These are phyloP conservation scores for Bacidia rubella DNA, from an alignment of 495 filamentous ascomycete species.

Conservation along the genomic window DNA sequence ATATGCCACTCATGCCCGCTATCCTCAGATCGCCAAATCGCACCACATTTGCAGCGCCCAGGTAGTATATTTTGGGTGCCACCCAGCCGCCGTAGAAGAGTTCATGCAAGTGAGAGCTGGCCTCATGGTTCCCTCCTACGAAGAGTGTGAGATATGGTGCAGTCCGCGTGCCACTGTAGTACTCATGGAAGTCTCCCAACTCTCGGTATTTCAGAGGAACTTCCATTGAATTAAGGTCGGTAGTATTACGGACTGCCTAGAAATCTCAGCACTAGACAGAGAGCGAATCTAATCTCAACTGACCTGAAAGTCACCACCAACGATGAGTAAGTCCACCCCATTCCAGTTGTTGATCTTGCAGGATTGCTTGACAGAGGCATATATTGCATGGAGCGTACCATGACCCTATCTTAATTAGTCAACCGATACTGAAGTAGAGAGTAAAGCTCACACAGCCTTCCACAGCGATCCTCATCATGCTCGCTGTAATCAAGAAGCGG, in stretches of 20 bases:
- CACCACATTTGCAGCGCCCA: slow-evolving; percentile 81
- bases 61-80: slow-evolving; percentile 90
- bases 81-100: slow-evolving; percentile 96
- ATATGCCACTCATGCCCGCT: slow-evolving; percentile 84
- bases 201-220: slow-evolving; percentile 71
- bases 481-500: too few relatives aligned
- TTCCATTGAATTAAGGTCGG: slow-evolving; percentile 75
- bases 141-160: slow-evolving; percentile 88
- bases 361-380: slow-evolving; percentile 52
- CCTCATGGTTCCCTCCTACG: slow-evolving; percentile 90
- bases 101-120: slow-evolving; percentile 72
- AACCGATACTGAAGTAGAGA: neutral
- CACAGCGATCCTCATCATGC: slow-evolving; percentile 40
- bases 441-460: slow-evolving; percentile 60
- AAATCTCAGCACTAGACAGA: slow-evolving; percentile 16
- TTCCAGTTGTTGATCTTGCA: slow-evolving; percentile 57
- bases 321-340: slow-evolving; percentile 68
- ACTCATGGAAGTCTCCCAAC: slow-evolving; percentile 82
- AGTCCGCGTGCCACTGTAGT: slow-evolving; percentile 63
- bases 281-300: slow-evolving; percentile 1
- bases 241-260: slow-evolving; percentile 72
- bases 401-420: slow-evolving; percentile 46
- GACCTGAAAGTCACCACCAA: slow-evolving; percentile 85
- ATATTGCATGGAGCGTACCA: slow-evolving; percentile 80
- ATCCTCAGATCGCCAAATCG: slow-evolving; percentile 74